Conservation (phyloP, 192 early-diverging fungal species). For the Fimicolochytrium jonesii region DNA sequence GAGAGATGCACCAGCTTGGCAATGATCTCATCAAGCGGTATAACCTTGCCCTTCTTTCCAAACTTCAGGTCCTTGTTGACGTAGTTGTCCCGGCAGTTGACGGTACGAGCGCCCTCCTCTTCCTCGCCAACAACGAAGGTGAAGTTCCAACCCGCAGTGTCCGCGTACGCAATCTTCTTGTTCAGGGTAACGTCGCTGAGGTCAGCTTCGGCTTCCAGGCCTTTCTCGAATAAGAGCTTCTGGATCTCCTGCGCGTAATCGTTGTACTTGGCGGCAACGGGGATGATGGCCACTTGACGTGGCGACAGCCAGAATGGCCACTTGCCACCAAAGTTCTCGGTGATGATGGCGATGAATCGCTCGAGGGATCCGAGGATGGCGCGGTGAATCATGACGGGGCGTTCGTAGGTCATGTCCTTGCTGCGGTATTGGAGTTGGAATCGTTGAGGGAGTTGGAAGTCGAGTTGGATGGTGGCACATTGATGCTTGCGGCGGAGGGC, state of each 20-base stretch:
- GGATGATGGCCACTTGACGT: constrained; percentile 86
- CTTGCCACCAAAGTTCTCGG: constrained; percentile 93
- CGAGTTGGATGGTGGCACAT: constrained; percentile 97
- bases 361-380: constrained; percentile 96
- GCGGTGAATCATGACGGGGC: constrained; percentile 98
- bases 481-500: constrained; percentile 87
- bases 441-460: constrained; percentile 93
- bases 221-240: constrained; percentile 63
- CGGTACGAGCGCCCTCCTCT: constrained; percentile 69
- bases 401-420: constrained; percentile 43
- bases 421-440: constrained; percentile 38
- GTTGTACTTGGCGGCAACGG: constrained; percentile 72
- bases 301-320: constrained; percentile 99
- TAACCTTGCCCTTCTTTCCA: constrained; percentile 57
- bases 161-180: constrained; percentile 97
- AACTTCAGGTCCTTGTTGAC: constrained; percentile 40
- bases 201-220: constrained; percentile 85
- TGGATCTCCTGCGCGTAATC: constrained; percentile 79
- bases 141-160: constrained; percentile 89
- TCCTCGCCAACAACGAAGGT: constrained; percentile 91
- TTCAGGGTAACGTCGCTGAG: constrained; percentile 80
- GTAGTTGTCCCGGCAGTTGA: constrained; percentile 92
- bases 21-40: constrained; percentile 68
- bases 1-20: constrained; percentile 65
- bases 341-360: constrained; percentile 92